A percentile compares a stretch with the other conserved stretches of the same genome.
Conservation (phyloP, 192 early-diverging fungal genomes). For the Coemansia brasiliensis region DNA sequence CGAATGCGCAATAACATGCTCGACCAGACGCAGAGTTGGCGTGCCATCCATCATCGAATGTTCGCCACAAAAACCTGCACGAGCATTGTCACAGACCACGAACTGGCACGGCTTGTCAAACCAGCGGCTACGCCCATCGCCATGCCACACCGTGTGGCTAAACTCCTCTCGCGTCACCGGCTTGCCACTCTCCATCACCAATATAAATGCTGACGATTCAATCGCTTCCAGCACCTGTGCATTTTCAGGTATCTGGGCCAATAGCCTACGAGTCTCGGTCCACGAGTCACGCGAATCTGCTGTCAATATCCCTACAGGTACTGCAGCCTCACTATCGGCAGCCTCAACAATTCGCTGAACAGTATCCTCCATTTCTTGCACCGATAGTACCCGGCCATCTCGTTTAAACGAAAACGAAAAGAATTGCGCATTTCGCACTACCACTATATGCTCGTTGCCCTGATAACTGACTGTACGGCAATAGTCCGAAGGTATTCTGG, state of each 20-base stretch:
- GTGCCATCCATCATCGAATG: conserved; percentile 96
- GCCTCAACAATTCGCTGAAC: conserved; percentile 63
- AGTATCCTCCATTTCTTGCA: conserved; percentile 77
- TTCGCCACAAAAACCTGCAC: conserved; percentile 95
- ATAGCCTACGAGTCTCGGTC: conserved; percentile 71
- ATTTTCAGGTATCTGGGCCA: conserved; percentile 67
- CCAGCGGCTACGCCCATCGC: conserved; percentile 93
- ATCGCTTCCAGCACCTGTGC: conserved; percentile 77
- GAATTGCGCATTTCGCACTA: conserved; percentile 88
- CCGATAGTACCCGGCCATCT: conserved; percentile 59
- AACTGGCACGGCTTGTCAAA: conserved; percentile 98
- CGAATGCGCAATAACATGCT: conserved; percentile 62
- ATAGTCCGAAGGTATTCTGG: conserved; percentile 81
- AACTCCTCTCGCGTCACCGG: conserved; percentile 92
- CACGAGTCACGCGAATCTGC: conserved; percentile 90
- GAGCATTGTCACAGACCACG: conserved; percentile 92
- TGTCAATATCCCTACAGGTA: conserved; percentile 84
- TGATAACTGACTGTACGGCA: conserved; percentile 68
- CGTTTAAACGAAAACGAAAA: conserved; percentile 71
- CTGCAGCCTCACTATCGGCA: conserved; percentile 65
- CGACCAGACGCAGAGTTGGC: conserved; percentile 81
- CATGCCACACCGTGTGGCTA: conserved; percentile 88
- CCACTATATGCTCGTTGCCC: conserved; percentile 77
- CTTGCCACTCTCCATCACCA: conserved; percentile 83
- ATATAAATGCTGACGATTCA: conserved; percentile 84